Percentiles rank a stretch among this genome's conserved stretches.
These are phyloP conservation scores for Fusarium piperis DNA, from an alignment of 2,329 filamentous ascomycete species.

Conservation along the genomic window DNA sequence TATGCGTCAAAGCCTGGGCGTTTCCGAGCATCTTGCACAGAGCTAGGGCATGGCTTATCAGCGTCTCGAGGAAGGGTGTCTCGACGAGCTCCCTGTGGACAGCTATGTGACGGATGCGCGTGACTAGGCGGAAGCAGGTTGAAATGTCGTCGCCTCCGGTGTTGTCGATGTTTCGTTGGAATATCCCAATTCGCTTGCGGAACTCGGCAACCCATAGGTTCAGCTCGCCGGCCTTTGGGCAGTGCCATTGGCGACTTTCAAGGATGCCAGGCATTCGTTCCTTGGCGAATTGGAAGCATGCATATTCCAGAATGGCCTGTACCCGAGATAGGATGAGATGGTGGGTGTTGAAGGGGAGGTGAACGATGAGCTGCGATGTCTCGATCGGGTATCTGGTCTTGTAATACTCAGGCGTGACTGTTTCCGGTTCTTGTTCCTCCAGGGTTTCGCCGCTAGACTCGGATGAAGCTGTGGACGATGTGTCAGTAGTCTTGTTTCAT, in stretches of 20 bases:
- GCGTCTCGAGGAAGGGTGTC: not conserved
- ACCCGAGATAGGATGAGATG: not conserved
- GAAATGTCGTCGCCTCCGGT: not conserved
- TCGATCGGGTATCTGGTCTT: not conserved
- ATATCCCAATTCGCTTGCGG: not conserved
- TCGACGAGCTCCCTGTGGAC: slow-evolving; percentile 2
- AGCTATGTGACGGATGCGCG: slow-evolving; percentile 4
- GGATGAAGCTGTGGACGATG: not conserved
- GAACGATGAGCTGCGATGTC: not conserved
- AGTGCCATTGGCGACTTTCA: not conserved
- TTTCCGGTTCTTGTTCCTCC: not conserved
- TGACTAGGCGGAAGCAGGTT: not conserved
- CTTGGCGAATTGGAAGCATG: slow-evolving; percentile 9
- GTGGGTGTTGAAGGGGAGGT: not conserved
- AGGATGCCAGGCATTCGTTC: slow-evolving; percentile 1
- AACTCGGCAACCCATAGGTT: slow-evolving; percentile 4
- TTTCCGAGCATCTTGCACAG: not conserved
- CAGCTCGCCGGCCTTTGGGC: slow-evolving; percentile 10
- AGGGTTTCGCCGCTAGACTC: not conserved
- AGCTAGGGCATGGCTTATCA: not conserved
- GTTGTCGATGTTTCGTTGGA: not conserved
- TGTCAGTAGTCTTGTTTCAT: not conserved
- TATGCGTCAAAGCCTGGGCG: not conserved
- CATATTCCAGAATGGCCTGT: slow-evolving; percentile 7
- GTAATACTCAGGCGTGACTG: not conserved